Conservation (phyloP, 352 stramenopile species). For the Phytophthora rubi region DNA sequence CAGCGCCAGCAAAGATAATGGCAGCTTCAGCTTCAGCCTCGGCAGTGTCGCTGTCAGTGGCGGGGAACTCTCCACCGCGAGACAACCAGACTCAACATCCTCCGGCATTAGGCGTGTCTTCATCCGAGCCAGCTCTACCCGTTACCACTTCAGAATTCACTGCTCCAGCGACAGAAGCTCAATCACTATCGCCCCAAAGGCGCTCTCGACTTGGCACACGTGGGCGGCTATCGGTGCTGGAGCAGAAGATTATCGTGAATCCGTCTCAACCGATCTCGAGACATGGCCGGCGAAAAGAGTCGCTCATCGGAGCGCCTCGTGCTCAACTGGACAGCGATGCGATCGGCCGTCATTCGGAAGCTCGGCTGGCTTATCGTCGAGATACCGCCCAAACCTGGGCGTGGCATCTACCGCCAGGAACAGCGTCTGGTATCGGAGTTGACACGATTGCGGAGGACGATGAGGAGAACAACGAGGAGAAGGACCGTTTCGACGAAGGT, state of each 20-base stretch:
- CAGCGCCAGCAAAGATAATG: slow-evolving; percentile 25
- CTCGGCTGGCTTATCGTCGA: slow-evolving; percentile 54
- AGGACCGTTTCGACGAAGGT: slow-evolving; percentile 29
- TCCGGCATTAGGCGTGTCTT: slow-evolving; percentile 8
- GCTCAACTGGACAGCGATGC: slow-evolving; percentile 28
- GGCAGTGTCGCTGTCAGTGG: slow-evolving; percentile 5
- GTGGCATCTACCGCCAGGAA: slow-evolving; percentile 36
- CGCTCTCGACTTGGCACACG: slow-evolving; percentile 21
- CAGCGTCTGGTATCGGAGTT: slow-evolving; percentile 17
- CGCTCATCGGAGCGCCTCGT: slow-evolving; percentile 47
- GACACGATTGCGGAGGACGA: slow-evolving; percentile 29
- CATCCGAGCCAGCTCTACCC: slow-evolving; percentile 20
- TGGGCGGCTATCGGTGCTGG: slow-evolving; percentile 24
- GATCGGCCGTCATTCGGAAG: slow-evolving; percentile 59
- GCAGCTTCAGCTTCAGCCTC: slow-evolving; percentile 9
- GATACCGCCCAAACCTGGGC: slow-evolving; percentile 63
- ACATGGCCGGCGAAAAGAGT: slow-evolving; percentile 33
- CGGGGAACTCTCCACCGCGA: slow-evolving; percentile 8
- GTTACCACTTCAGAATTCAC: neutral
- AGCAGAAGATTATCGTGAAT: slow-evolving; percentile 23
- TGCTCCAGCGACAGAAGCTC: neutral
- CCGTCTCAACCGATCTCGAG: slow-evolving; percentile 12
- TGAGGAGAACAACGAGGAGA: slow-evolving; percentile 21
- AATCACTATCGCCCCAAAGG: slow-evolving; percentile 7
- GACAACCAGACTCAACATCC: slow-evolving; percentile 2